These are phyloP conservation scores for Hirschioporus abietinus DNA, from an alignment of 768 basidiomycete species.

Conservation along the genomic window DNA sequence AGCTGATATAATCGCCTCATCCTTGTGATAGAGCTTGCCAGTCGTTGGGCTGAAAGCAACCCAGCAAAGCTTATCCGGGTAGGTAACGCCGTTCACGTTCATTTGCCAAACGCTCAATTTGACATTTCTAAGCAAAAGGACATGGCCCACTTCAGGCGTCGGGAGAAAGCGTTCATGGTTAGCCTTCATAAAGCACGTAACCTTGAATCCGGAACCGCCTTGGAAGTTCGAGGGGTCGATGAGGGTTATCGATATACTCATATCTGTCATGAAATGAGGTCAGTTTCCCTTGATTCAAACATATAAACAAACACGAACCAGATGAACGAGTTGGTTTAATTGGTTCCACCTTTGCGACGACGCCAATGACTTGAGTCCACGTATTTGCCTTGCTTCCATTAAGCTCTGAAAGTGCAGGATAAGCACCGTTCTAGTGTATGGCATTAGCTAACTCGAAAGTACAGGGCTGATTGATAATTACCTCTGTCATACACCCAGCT, in stretches of 20 bases:
- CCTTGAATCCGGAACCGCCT: conserved; percentile 26
- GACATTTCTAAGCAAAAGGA: conserved; percentile 45
- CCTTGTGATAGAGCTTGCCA: conserved; percentile 2
- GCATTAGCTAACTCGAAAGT: neutral
- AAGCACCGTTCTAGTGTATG: conserved; percentile 35
- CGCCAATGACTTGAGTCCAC: conserved; percentile 1
- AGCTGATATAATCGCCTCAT: conserved; percentile 20
- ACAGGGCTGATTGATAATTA: neutral
- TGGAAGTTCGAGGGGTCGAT: conserved; percentile 47
- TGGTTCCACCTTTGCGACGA: neutral
- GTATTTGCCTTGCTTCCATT: neutral
- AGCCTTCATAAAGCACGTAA: conserved; percentile 48
- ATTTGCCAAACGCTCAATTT: conserved; percentile 32
- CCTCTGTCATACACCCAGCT: neutral
- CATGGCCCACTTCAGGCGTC: conserved; percentile 37
- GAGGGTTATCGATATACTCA: conserved; percentile 33
- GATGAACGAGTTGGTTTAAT: neutral
- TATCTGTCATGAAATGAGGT: neutral
- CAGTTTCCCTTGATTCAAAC: neutral
- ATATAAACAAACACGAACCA: neutral
- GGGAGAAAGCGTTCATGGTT: conserved; percentile 47
- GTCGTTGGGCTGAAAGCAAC: neutral
- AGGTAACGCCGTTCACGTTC: neutral
- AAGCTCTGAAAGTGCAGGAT: neutral
- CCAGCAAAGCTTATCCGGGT: conserved; percentile 1